Percentiles rank a stretch among this genome's conserved stretches.
Conservation (phyloP, 1,284 basidiomycete genomes). For the Fomitopsis pinicola region DNA sequence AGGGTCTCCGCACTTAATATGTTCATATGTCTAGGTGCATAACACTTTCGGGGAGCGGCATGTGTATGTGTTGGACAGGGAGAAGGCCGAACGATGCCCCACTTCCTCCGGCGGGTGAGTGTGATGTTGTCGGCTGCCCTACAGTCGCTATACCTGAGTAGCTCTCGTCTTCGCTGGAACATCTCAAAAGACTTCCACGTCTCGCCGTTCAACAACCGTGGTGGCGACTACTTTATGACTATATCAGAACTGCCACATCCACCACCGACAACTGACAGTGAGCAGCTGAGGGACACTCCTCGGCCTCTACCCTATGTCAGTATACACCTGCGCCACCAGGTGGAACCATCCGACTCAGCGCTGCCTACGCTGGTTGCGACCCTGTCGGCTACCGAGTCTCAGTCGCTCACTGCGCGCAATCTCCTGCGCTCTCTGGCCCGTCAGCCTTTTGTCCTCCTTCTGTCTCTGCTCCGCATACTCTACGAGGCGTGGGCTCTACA, state of each 20-base stretch:
- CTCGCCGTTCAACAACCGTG: conserved; percentile 76
- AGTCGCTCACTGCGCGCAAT: conserved; percentile 37
- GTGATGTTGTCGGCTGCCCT: background rate
- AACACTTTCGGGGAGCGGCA: conserved; percentile 78
- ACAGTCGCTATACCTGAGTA: conserved; percentile 14
- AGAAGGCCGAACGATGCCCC: conserved; percentile 23
- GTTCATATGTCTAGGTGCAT: conserved; percentile 48
- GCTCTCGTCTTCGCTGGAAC: conserved; percentile 68
- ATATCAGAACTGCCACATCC: conserved; percentile 43
- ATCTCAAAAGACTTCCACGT: conserved; percentile 75
- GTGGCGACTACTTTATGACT: conserved; percentile 60
- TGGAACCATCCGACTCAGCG: conserved; percentile 14
- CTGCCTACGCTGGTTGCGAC: conserved; percentile 36
- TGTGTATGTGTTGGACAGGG: conserved; percentile 50
- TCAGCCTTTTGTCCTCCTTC: conserved; percentile 54
- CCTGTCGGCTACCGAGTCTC: conserved; percentile 34
- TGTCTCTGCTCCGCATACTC: conserved; percentile 61
- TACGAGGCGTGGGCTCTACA: conserved; percentile 67
- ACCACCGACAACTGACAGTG: conserved; percentile 20
- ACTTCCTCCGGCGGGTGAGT: conserved; percentile 31
- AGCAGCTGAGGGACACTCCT: background rate
- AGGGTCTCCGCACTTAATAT: too few species aligned
- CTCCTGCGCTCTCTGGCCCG: conserved; percentile 41
- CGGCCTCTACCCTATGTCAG: conserved; percentile 33
- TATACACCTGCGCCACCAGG: conserved; percentile 35